Evolutionary conservation across 2,329 filamentous ascomycete genomes (phyloP).

Genomic region (Epichloe festucae): DNA sequence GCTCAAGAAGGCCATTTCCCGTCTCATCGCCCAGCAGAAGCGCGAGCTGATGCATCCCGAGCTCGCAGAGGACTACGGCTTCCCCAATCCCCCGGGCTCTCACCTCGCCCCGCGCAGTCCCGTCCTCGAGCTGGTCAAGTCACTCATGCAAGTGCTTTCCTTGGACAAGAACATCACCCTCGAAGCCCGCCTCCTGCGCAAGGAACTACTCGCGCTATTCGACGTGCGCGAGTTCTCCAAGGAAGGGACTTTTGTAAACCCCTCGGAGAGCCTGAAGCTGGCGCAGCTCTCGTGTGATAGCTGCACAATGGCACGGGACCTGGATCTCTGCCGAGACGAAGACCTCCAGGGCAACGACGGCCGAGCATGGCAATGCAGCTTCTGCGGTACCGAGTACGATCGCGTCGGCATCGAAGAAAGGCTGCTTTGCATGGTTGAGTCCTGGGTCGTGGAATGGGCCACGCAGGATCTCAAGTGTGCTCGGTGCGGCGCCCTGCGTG

Average conservation of each 20-base stretch:
- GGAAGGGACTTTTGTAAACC: constrained; percentile 80
- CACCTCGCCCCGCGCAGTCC: constrained; percentile 48
- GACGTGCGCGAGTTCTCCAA: constrained; percentile 89
- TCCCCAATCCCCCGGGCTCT: constrained; percentile 67
- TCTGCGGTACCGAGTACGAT: constrained; percentile 65
- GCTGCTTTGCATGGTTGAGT: constrained; percentile 65
- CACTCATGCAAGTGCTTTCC: constrained; percentile 80
- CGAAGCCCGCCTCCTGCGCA: constrained; percentile 76
- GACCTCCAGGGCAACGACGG: constrained; percentile 44
- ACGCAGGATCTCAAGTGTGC: constrained; percentile 80
- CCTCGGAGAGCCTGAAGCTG: constrained; percentile 61
- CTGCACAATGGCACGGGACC: constrained; percentile 77
- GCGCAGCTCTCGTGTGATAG: constrained; percentile 72
- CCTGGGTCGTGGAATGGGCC: constrained; percentile 64
- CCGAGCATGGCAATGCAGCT: constrained; percentile 60
- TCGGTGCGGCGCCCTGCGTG: constrained; percentile 56
- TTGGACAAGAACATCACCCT: constrained; percentile 84
- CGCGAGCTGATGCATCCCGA: constrained; percentile 83
- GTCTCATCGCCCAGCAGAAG: constrained; percentile 73
- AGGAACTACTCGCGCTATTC: constrained; percentile 79
- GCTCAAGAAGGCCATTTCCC: constrained; percentile 74
- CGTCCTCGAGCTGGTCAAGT: constrained; percentile 81
- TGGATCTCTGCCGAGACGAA: constrained; percentile 86
- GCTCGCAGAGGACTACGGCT: constrained; percentile 73
- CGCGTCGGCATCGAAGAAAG: constrained; percentile 73